A percentile compares a stretch with the other conserved stretches of the same genome.
These are phyloP conservation scores for Trypanosoma congolense DNA, from an alignment of 208 protist genomes.

Conservation along the genomic window DNA sequence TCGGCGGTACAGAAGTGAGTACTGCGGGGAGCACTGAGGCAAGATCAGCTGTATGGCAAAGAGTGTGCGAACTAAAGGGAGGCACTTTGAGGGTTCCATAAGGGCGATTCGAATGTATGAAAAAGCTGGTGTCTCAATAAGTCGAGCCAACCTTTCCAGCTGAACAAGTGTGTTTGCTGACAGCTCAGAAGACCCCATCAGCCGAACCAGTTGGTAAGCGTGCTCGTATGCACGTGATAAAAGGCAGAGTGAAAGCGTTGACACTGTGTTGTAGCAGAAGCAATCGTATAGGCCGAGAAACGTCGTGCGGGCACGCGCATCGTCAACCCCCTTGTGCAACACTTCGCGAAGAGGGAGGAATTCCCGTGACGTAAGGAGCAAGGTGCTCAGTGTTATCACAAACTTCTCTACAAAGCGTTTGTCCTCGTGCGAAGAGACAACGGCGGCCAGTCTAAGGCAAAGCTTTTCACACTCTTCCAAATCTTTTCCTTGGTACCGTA, in stretches of 20 bases:
- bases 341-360: constrained; percentile 70
- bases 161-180: constrained; percentile 91
- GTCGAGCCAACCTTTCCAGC: constrained; percentile 94
- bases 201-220: constrained; percentile 45
- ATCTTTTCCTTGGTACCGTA: constrained; percentile 23
- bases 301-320: constrained; percentile 29
- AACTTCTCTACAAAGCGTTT: constrained; percentile 61
- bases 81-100: constrained; percentile 74
- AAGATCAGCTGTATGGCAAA: constrained; percentile 96
- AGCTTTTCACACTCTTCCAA: constrained; percentile 25
- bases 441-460: constrained; percentile 15
- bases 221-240: constrained; percentile 86
- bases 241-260: constrained; percentile 89
- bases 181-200: constrained; percentile 78
- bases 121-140: constrained; percentile 95
- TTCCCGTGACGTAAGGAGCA: constrained; percentile 88
- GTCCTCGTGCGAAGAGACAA: constrained; percentile 25
- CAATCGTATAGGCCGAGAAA: constrained; percentile 70
- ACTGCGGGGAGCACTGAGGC: constrained; percentile 90
- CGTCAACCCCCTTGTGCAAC: constrained; percentile 34
- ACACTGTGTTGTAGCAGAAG: constrained; percentile 90
- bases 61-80: constrained; percentile 88
- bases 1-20: constrained; percentile 42
- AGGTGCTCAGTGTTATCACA: constrained; percentile 54
- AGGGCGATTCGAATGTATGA: constrained; percentile 89